Percentiles rank a stretch among this genome's conserved stretches.
Conservation (phyloP, 768 basidiomycete species). For the Boletus reticulatus region DNA sequence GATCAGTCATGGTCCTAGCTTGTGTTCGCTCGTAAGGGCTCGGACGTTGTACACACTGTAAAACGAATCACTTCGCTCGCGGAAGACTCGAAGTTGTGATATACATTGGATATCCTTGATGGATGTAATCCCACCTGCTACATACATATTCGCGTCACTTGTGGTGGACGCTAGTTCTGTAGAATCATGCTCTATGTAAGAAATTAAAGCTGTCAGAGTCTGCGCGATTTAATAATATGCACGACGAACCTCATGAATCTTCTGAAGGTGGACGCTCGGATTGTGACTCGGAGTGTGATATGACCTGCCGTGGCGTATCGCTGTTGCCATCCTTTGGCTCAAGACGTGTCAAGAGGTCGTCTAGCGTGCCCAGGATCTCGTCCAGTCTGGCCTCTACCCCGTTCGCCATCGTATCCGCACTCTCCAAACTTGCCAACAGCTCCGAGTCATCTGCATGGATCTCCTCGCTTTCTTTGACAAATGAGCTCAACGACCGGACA, state of each 20-base stretch:
- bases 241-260: slow-evolving; percentile 16
- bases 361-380: slow-evolving; percentile 55
- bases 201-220: not conserved
- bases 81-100: slow-evolving; percentile 30
- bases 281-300: not conserved
- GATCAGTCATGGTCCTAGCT: slow-evolving; percentile 44
- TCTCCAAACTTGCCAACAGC: slow-evolving; percentile 53
- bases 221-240: not conserved
- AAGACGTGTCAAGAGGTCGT: slow-evolving; percentile 48
- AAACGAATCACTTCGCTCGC: slow-evolving; percentile 48
- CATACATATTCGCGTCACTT: slow-evolving; percentile 8
- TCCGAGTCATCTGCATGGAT: slow-evolving; percentile 41
- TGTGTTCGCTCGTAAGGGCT: slow-evolving; percentile 79
- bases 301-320: not conserved
- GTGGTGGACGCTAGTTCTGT: slow-evolving; percentile 9
- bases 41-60: slow-evolving; percentile 78
- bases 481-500: slow-evolving; percentile 30
- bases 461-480: slow-evolving; percentile 27
- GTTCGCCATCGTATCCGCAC: slow-evolving; percentile 56
- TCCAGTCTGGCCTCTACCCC: slow-evolving; percentile 66
- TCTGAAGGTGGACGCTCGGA: not conserved
- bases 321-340: slow-evolving; percentile 23
- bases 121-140: slow-evolving; percentile 13
- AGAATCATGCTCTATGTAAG: slow-evolving; percentile 15
- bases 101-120: slow-evolving; percentile 28